phyloP scores from a whole-genome alignment of 768 basidiomycete genomes.

The Kwoniella botswanensis region DNA sequence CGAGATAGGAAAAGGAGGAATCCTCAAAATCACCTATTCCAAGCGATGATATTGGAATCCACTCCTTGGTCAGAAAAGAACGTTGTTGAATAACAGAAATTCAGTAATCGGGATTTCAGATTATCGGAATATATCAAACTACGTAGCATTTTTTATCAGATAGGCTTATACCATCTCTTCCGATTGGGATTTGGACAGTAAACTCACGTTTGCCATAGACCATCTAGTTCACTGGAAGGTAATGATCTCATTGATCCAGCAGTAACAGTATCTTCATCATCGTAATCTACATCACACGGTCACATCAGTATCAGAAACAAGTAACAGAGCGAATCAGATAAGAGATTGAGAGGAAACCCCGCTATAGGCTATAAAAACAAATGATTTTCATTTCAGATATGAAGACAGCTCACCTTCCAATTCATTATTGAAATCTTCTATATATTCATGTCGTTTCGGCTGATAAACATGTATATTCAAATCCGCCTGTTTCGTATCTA shows the following conservation, averaged over 20 bases:
- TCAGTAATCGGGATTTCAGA: constrained; percentile 83
- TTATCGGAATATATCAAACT: constrained; percentile 78
- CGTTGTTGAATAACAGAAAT: constrained; percentile 93
- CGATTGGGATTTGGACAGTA: background rate
- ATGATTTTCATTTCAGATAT: background rate
- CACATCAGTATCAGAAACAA: background rate
- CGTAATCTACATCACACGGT: constrained; percentile 55
- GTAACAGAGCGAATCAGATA: too few relatives aligned
- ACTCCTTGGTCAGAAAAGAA: constrained; percentile 76
- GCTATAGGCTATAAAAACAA: too few relatives aligned
- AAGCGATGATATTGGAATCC: constrained; percentile 78
- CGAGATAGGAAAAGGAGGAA: too few relatives aligned
- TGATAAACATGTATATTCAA: constrained; percentile 90
- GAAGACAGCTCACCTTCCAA: background rate
- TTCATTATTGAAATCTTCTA: constrained; percentile 56
- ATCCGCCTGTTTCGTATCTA: constrained; percentile 23
- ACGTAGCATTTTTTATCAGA: background rate
- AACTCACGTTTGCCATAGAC: constrained; percentile 72
- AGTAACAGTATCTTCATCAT: constrained; percentile 75
- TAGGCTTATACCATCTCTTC: background rate
- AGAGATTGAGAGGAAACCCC: too few relatives aligned
- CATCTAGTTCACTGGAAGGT: constrained; percentile 81
- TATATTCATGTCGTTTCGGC: constrained; percentile 74
- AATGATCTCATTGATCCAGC: constrained; percentile 89
- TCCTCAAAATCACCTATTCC: constrained; percentile 72